These are phyloP conservation scores for Aspergillaceae sp. DNA, from an alignment of 2,329 filamentous ascomycete species.

Conservation along the genomic window DNA sequence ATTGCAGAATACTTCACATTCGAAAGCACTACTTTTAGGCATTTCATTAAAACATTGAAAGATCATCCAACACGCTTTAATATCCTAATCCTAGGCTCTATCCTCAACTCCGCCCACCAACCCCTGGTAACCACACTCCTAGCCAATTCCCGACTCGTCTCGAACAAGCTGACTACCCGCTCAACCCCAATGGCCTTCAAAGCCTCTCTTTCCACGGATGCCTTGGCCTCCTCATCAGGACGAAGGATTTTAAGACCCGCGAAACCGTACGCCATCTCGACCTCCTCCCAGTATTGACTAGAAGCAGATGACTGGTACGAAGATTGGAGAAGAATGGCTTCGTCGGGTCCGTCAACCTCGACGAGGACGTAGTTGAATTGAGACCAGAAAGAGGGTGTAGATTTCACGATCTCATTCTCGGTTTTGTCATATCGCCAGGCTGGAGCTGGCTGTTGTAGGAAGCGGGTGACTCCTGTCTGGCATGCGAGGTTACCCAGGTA, in stretches of 20 bases:
- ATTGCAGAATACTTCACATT: background rate
- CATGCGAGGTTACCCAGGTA: constrained; percentile 55
- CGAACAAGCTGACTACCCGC: constrained; percentile 20
- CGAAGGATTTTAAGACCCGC: constrained; percentile 42
- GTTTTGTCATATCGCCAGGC: constrained; percentile 55
- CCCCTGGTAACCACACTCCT: constrained; percentile 34
- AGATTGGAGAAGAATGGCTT: constrained; percentile 7
- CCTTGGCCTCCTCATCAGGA: constrained; percentile 29
- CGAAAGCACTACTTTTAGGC: background rate
- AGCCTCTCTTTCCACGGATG: constrained; percentile 25
- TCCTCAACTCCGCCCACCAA: constrained; percentile 48
- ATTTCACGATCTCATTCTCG: constrained; percentile 41
- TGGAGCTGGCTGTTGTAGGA: constrained; percentile 38
- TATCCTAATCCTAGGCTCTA: constrained; percentile 48
- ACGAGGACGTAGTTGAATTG: constrained; percentile 51
- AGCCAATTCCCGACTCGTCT: constrained; percentile 14
- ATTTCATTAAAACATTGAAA: background rate
- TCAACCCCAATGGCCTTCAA: constrained; percentile 29
- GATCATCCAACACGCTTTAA: constrained; percentile 21
- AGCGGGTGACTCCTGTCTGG: constrained; percentile 55
- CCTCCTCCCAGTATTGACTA: constrained; percentile 44
- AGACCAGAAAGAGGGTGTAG: constrained; percentile 48
- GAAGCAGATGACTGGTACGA: constrained; percentile 26
- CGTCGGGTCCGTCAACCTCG: constrained; percentile 33
- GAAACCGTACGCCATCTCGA: constrained; percentile 44